phyloP scores from a whole-genome alignment of 2,329 filamentous ascomycete genomes.

The Colletotrichum lindemuthianum region DNA sequence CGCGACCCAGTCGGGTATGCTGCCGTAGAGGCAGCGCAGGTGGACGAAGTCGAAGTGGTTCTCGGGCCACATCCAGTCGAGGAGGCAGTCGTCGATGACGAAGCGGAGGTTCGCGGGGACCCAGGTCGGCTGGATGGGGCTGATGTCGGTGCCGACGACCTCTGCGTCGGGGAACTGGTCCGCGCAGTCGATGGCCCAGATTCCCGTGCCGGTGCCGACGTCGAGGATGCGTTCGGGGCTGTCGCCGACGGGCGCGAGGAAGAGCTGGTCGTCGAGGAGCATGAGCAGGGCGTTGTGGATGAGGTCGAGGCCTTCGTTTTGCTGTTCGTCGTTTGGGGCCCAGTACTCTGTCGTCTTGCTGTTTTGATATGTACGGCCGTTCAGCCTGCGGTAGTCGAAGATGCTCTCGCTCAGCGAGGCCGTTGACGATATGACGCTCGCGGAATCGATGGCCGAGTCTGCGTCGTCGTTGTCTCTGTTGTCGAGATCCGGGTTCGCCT shows the following conservation, averaged over 20 bases:
- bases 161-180: conserved; percentile 54
- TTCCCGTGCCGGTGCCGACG: conserved; percentile 64
- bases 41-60: conserved; percentile 69
- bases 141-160: conserved; percentile 64
- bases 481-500: conserved; percentile 1
- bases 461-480: conserved; percentile 38
- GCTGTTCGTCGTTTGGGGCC: conserved; percentile 38
- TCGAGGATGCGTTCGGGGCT: conserved; percentile 37
- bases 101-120: conserved; percentile 68
- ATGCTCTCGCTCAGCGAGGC: conserved; percentile 46
- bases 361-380: conserved; percentile 45
- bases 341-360: conserved; percentile 42
- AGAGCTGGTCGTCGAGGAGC: conserved; percentile 48
- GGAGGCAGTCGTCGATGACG: conserved; percentile 67
- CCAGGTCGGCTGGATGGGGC: conserved; percentile 65
- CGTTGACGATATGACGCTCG: conserved; percentile 39
- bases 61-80: conserved; percentile 54
- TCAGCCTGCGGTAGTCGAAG: conserved; percentile 45
- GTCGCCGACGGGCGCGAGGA: conserved; percentile 48
- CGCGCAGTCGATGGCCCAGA: conserved; percentile 63
- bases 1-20: conserved; percentile 63
- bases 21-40: conserved; percentile 63
- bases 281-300: conserved; percentile 37
- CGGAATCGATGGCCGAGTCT: conserved; percentile 40
- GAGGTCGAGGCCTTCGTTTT: conserved; percentile 37